Evolutionary conservation across 2,329 filamentous ascomycete species (phyloP).

Genomic region (Ophiostoma tasmaniense): DNA sequence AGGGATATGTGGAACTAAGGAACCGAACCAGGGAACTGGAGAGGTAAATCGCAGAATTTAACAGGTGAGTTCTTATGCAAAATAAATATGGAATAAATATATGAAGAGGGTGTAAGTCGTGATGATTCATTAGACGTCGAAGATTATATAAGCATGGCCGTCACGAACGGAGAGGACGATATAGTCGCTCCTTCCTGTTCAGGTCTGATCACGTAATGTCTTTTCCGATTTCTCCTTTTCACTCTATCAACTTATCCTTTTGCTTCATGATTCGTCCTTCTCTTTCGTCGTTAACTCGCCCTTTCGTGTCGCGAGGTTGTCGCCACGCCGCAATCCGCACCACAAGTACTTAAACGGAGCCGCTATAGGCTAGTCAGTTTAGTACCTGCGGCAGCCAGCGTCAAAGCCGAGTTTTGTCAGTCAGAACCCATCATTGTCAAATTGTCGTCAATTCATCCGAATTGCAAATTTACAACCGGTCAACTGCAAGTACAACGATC

Average conservation of each 20-base stretch:
- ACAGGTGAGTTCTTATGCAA: not conserved
- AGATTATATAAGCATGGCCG: not conserved
- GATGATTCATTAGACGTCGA: not conserved
- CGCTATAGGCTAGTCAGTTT: not conserved
- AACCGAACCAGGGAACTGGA: not conserved
- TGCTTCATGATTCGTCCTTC: not conserved
- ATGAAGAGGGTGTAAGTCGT: not conserved
- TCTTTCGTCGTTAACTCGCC: not conserved
- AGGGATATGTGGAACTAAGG: not conserved
- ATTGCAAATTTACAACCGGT: no score
- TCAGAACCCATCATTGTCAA: no score
- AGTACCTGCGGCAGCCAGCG: not conserved
- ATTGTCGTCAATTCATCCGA: not conserved
- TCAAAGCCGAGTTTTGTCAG: not conserved
- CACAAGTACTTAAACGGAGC: not conserved
- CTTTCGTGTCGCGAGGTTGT: not conserved
- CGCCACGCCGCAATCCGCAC: not conserved
- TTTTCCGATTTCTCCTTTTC: not conserved
- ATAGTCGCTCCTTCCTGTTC: not conserved
- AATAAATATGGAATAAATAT: not conserved
- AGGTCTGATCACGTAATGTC: not conserved
- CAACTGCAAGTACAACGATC: not conserved
- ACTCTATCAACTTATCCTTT: not conserved
- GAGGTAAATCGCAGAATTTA: not conserved
- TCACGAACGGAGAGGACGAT: not conserved